phyloP scores from a whole-genome alignment of 371 early-diverging fungal species.

The Mortierella sp. region DNA sequence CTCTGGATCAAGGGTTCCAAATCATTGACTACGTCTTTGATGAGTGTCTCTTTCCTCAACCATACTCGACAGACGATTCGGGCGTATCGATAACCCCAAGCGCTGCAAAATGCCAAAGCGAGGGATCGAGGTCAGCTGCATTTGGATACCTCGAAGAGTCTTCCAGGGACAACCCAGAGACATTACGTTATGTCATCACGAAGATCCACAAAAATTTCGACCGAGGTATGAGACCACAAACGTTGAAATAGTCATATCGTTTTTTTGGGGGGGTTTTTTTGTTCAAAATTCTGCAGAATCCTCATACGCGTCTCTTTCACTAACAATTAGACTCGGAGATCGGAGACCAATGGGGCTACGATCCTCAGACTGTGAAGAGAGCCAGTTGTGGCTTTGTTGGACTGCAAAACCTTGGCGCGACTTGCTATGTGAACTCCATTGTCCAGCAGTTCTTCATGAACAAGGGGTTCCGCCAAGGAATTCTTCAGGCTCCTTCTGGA shows the following conservation, averaged over 20 bases:
- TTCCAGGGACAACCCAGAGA: constrained; percentile 37
- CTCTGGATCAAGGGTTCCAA: constrained; percentile 15
- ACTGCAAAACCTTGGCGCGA: constrained; percentile 70
- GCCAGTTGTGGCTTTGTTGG: constrained; percentile 65
- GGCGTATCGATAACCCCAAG: not conserved
- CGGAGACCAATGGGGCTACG: constrained; percentile 62
- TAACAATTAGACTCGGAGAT: constrained; percentile 41
- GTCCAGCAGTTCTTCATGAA: constrained; percentile 75
- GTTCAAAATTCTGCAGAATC: not conserved
- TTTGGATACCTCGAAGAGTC: constrained; percentile 56
- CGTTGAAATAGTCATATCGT: too few relatives aligned
- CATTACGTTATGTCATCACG: constrained; percentile 42
- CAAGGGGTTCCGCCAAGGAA: constrained; percentile 58
- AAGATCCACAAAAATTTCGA: constrained; percentile 53
- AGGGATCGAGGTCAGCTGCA: constrained; percentile 57
- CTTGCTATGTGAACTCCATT: constrained; percentile 75
- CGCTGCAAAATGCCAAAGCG: constrained; percentile 45
- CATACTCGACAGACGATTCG: not conserved
- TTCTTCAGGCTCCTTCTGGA: constrained; percentile 56
- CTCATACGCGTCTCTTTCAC: not conserved
- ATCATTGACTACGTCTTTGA: constrained; percentile 52
- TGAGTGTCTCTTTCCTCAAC: constrained; percentile 44
- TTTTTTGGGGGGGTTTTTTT: too few relatives aligned
- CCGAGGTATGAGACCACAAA: constrained; percentile 27
- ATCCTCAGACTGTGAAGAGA: constrained; percentile 58